Evolutionary conservation across 75 land plant genomes (phyloP).

Genomic region (Larix kaempferi): DNA sequence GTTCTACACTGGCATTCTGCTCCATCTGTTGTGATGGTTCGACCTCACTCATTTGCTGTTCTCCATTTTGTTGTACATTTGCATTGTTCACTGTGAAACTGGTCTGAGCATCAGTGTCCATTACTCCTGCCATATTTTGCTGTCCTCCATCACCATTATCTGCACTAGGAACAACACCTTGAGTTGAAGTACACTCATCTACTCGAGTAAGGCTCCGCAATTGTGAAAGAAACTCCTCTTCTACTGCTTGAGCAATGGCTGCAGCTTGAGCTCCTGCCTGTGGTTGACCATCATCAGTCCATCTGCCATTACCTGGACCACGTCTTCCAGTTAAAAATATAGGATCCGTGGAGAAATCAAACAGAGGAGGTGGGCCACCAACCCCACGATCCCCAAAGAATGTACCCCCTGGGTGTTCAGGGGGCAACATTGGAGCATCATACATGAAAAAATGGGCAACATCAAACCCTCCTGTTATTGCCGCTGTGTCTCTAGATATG

Average conservation of each 20-base stretch:
- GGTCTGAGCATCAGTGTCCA: constrained; percentile 4
- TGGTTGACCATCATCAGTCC: constrained; percentile 98
- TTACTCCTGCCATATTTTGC: constrained; percentile 1
- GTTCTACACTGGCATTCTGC: constrained; percentile 11
- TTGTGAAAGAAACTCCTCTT: constrained; percentile 71
- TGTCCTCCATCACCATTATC: constrained; percentile 7
- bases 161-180: constrained; percentile 8
- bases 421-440: constrained; percentile 63
- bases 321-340: constrained; percentile 69
- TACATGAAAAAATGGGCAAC: constrained; percentile 76
- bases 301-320: constrained; percentile 71
- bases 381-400: constrained; percentile 74
- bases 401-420: constrained; percentile 49
- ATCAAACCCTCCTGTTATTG: constrained; percentile 66
- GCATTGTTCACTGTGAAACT: not conserved
- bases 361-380: constrained; percentile 58
- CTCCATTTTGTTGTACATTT: constrained; percentile 5
- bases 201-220: constrained; percentile 38
- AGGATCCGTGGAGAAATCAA: constrained; percentile 78
- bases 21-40: not conserved
- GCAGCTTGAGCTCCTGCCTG: constrained; percentile 81
- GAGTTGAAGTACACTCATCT: constrained; percentile 11
- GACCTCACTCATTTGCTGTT: constrained; percentile 11
- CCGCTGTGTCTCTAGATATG: constrained; percentile 50
- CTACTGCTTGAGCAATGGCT: constrained; percentile 88